Evolutionary conservation across 192 early-diverging fungal genomes (phyloP).

Genomic region (Kickxella alabastrina): DNA sequence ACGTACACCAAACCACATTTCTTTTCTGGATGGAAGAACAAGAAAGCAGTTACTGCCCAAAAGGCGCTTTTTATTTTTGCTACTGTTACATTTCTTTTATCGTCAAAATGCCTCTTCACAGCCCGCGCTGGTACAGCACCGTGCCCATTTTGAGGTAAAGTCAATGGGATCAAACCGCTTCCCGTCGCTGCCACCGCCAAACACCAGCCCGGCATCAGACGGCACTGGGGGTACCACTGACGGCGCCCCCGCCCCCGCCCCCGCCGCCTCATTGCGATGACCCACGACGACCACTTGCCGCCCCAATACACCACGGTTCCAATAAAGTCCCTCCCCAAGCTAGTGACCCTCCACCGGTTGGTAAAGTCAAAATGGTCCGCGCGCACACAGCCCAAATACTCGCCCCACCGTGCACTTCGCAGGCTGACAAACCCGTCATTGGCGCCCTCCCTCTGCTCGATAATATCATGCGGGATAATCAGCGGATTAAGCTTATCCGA

Average conservation of each 20-base stretch:
- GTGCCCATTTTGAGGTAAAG: conserved; percentile 72
- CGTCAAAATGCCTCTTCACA: no score
- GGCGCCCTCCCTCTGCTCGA: conserved; percentile 72
- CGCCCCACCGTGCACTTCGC: conserved; percentile 82
- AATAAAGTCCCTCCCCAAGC: conserved; percentile 38
- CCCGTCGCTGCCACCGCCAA: conserved; percentile 2
- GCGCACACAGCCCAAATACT: conserved; percentile 73
- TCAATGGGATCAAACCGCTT: conserved; percentile 64
- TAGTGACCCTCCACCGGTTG: conserved; percentile 40
- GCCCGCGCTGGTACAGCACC: conserved; percentile 62
- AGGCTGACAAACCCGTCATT: conserved; percentile 93
- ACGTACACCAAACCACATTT: no score
- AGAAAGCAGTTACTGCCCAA: no score
- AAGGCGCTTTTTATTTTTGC: no score
- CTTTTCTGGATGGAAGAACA: no score
- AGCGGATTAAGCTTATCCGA: conserved; percentile 65
- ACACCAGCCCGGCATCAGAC: neutral
- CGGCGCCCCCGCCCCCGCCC: neutral
- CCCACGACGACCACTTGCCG: conserved; percentile 44
- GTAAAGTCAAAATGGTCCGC: conserved; percentile 91
- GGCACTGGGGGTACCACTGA: no score
- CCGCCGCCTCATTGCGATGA: neutral
- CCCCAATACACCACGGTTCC: conserved; percentile 37
- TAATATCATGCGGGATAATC: conserved; percentile 73
- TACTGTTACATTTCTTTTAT: neutral